Percentiles rank a stretch among this genome's conserved stretches.
phyloP scores from a whole-genome alignment of 805 yeast species.

The Wickerhamomyces canadensis region DNA sequence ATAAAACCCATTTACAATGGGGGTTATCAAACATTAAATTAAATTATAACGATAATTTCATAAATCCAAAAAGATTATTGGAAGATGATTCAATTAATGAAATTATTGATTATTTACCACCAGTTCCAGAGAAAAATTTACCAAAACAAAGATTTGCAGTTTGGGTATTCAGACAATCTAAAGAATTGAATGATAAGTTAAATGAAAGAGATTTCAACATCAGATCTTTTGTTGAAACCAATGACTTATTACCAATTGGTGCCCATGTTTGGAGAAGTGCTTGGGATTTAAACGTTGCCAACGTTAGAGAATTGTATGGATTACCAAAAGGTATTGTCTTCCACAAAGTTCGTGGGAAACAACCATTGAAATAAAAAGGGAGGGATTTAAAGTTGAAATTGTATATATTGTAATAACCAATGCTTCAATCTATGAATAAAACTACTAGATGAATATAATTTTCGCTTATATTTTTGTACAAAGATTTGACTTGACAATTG shows the following conservation, averaged over 20 bases:
- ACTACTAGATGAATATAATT: too few relatives aligned
- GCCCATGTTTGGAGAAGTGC: constrained; percentile 87
- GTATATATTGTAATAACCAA: too few relatives aligned
- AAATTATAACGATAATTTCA: constrained; percentile 49
- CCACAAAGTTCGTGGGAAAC: constrained; percentile 30
- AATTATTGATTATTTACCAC: constrained; percentile 64
- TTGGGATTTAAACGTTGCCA: constrained; percentile 71
- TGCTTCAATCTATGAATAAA: too few relatives aligned
- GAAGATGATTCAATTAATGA: constrained; percentile 32
- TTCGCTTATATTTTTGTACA: too few relatives aligned
- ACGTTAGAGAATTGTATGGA: constrained; percentile 67
- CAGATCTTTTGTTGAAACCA: constrained; percentile 52
- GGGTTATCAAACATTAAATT: constrained; percentile 67
- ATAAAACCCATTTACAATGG: constrained; percentile 67
- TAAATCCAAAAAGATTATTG: constrained; percentile 34
- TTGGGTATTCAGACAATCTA: constrained; percentile 82
- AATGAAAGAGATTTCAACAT: constrained; percentile 55
- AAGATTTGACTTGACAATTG: too few relatives aligned
- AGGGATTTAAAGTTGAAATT: too few relatives aligned
- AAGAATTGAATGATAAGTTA: constrained; percentile 16
- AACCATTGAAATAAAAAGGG: constrained; percentile 9
- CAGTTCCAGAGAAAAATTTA: constrained; percentile 84
- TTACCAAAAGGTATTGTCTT: constrained; percentile 73
- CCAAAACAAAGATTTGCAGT: constrained; percentile 77
- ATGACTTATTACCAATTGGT: constrained; percentile 72